A percentile compares a stretch with the other conserved stretches of the same genome.
These are phyloP conservation scores for Fraxinus sp. DNA, from an alignment of 305 asterid genomes.

Conservation along the genomic window DNA sequence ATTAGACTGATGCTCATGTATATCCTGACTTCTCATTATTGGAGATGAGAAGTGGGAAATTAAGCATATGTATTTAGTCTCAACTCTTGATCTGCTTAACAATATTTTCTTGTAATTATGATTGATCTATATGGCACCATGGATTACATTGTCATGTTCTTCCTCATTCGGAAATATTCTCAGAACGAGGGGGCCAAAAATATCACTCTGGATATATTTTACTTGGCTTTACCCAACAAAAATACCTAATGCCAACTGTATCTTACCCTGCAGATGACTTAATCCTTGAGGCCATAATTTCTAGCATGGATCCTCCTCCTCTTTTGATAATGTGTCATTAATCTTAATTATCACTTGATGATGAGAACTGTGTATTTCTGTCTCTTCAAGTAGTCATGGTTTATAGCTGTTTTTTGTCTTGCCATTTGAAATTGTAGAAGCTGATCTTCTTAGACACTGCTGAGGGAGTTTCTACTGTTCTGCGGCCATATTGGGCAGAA, in stretches of 20 bases:
- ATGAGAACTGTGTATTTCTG: not conserved
- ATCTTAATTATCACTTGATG: not conserved
- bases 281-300: not conserved
- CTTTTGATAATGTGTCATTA: not conserved
- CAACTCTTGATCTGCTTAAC: not conserved
- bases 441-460: conserved; percentile 76
- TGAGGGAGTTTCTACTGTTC: conserved; percentile 67
- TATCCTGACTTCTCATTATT: not conserved
- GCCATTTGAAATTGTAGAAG: conserved; percentile 53
- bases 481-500: conserved; percentile 92
- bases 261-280: not conserved
- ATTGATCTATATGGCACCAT: not conserved
- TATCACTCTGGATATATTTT: not conserved
- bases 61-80: not conserved
- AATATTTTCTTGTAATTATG: not conserved
- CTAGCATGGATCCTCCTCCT: not conserved
- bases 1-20: not conserved
- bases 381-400: not conserved
- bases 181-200: not conserved
- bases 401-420: not conserved
- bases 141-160: not conserved
- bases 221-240: not conserved
- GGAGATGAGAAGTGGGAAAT: conserved; percentile 3
- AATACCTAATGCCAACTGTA: not conserved
- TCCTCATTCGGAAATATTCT: not conserved